Base-by-base conservation (phyloP, 345 rosid species). In the Leavenworthia alabamica region DNA sequence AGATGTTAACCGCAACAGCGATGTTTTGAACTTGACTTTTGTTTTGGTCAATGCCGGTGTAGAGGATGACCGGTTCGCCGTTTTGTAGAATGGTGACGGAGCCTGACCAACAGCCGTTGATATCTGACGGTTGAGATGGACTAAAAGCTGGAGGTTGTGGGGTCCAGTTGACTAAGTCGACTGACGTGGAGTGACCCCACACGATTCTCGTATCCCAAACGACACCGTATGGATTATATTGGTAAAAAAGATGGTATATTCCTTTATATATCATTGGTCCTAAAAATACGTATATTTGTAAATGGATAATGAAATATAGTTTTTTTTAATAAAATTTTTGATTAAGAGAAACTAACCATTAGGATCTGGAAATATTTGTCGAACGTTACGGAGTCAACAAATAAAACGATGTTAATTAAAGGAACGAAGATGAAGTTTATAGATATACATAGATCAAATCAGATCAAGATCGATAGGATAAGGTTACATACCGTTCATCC, bases 401-500 rank as follows among this genome's bases (percentile, higher is more conserved):
- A 31, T 29, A 70, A 12, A 71, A 14, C 7, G 27, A 62, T 31
- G 72, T 63, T 26, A 26, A 22, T 44, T 22, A 39, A 8, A n/a
- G 17, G 5, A 60, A 56, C 52, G 13, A 47, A 47, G 48, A 31
- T 12, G 15, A 6, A 46, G 19, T 44, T 20, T 45, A 20, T 0
- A 45, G 4, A 7, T 14, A 15, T 15, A 40, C 0, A 31, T 7
- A 19, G 19, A 22, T 15, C 14, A 45, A 26, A 35, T 35, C 14
- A 45, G 31, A 35, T 35, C 58, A 48, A 47, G 20, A 37, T 41
- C 9, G 45, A 24, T 5, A 16, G 7, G 13, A 20, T 15, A 45
- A n/a, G n/a, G n/a, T n/a, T n/a, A n/a, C 40, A n/a, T 74, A 82
- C 95, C 95, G 65, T 82, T 87, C 72, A 84, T 84, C 90, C 95